phyloP scores from a whole-genome alignment of 2,329 filamentous ascomycete species.

The Biscogniauxia mediterranea region DNA sequence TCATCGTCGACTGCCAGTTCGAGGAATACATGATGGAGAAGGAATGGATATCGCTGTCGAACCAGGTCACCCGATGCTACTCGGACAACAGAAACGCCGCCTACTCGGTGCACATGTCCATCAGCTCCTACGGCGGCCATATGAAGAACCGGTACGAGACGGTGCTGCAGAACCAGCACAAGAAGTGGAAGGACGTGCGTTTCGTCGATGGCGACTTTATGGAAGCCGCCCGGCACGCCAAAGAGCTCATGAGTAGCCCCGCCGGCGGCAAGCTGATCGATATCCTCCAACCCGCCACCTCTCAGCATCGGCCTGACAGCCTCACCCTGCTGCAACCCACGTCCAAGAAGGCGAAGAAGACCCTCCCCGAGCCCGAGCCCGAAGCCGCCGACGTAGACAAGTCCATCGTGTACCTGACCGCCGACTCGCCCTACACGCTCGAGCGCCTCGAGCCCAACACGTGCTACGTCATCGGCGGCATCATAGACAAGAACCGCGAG shows the following conservation, averaged over 20 bases:
- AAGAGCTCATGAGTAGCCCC: constrained; percentile 61
- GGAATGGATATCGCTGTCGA: constrained; percentile 77
- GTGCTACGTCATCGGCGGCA: constrained; percentile 87
- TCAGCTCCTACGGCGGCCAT: constrained; percentile 75
- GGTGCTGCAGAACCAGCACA: constrained; percentile 67
- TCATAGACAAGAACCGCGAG: constrained; percentile 95
- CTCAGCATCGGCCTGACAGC: constrained; percentile 25
- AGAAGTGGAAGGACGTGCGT: constrained; percentile 74
- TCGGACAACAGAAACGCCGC: constrained; percentile 74
- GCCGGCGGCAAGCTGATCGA: constrained; percentile 59
- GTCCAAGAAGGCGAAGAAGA: constrained; percentile 30
- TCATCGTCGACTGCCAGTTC: constrained; percentile 90
- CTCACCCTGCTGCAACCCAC: constrained; percentile 33
- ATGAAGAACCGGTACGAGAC: constrained; percentile 79
- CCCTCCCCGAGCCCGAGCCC: constrained; percentile 22
- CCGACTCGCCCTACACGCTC: constrained; percentile 85
- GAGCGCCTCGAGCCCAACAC: constrained; percentile 81
- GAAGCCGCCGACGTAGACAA: constrained; percentile 35
- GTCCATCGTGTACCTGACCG: constrained; percentile 79
- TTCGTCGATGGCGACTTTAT: constrained; percentile 76
- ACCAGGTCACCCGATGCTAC: constrained; percentile 85
- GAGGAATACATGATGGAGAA: constrained; percentile 86
- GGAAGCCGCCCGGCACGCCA: constrained; percentile 63
- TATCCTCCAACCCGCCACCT: constrained; percentile 45
- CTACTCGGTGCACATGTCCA: constrained; percentile 68